A percentile compares a stretch with the other conserved stretches of the same genome.
Conservation (phyloP, 1,284 basidiomycete genomes). For the Ustilago cynodontis region DNA sequence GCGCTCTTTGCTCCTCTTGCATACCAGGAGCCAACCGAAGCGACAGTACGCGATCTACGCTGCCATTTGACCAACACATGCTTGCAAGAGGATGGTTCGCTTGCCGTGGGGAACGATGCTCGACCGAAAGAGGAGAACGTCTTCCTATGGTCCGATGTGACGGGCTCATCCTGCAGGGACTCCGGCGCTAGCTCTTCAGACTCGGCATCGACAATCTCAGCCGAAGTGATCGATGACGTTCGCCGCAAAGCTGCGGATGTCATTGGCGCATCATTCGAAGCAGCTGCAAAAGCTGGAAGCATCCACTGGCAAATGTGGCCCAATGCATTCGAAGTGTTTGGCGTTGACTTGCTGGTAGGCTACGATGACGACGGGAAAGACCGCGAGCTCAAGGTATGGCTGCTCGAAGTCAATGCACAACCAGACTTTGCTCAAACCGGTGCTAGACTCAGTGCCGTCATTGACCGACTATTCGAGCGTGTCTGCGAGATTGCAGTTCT, state of each 20-base stretch:
- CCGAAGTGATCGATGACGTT: constrained; percentile 71
- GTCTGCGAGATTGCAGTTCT: constrained; percentile 60
- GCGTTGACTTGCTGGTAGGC: constrained; percentile 87
- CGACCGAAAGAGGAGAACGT: constrained; percentile 59
- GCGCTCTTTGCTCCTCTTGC: constrained; percentile 78
- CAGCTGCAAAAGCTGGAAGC: constrained; percentile 81
- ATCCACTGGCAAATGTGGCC: constrained; percentile 88
- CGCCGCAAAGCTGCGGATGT: constrained; percentile 64
- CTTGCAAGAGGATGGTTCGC: constrained; percentile 75
- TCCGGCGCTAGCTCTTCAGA: constrained; percentile 23
- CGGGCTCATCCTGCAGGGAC: constrained; percentile 69
- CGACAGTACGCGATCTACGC: constrained; percentile 74
- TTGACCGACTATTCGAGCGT: constrained; percentile 80
- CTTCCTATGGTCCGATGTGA: constrained; percentile 52
- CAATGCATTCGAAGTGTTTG: constrained; percentile 95
- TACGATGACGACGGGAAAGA: constrained; percentile 50
- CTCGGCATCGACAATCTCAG: constrained; percentile 65
- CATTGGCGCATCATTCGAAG: constrained; percentile 85
- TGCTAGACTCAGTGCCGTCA: constrained; percentile 80
- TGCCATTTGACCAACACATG: constrained; percentile 96
- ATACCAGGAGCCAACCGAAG: constrained; percentile 50
- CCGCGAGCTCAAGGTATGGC: constrained; percentile 75
- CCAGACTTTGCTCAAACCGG: constrained; percentile 96
- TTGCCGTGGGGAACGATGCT: constrained; percentile 52
- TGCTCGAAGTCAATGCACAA: constrained; percentile 93